Conservation (phyloP, 306 rosid genomes). For the Albizia julibrissin region DNA sequence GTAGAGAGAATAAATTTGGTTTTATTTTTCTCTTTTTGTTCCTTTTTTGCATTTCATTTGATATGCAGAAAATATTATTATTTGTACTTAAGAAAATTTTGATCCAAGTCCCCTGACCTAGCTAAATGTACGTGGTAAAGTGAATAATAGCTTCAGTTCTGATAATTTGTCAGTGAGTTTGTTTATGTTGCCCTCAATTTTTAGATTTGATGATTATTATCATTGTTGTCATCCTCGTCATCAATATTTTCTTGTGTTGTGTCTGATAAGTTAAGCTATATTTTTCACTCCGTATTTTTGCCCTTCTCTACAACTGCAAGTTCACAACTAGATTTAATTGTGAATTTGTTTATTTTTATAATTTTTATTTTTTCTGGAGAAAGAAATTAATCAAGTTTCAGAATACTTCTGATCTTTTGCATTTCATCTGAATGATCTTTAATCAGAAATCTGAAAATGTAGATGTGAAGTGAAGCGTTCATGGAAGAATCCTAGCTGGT, state of each 20-base stretch:
- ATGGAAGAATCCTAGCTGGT: neutral
- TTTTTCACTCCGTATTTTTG: neutral
- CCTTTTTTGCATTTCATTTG: neutral
- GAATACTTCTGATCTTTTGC: neutral
- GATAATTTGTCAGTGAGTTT: neutral
- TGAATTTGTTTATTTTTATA: conserved; percentile 2
- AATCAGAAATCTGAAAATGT: neutral
- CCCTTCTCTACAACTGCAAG: neutral
- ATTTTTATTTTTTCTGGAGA: neutral
- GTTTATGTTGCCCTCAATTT: neutral
- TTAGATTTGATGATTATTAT: neutral
- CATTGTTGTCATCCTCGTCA: no score
- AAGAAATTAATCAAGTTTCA: conserved; percentile 8
- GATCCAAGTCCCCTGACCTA: neutral
- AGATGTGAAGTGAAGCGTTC: conserved; percentile 4
- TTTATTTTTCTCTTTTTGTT: neutral
- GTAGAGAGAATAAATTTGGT: neutral
- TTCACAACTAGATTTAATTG: neutral
- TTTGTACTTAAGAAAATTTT: neutral
- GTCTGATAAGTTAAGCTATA: neutral
- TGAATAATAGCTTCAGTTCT: neutral
- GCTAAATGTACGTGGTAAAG: neutral
- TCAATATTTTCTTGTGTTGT: neutral
- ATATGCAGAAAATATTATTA: neutral
- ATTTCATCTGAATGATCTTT: neutral